Evolutionary conservation across 352 stramenopile genomes (phyloP).

Genomic region (Thraustochytrium striatum): DNA sequence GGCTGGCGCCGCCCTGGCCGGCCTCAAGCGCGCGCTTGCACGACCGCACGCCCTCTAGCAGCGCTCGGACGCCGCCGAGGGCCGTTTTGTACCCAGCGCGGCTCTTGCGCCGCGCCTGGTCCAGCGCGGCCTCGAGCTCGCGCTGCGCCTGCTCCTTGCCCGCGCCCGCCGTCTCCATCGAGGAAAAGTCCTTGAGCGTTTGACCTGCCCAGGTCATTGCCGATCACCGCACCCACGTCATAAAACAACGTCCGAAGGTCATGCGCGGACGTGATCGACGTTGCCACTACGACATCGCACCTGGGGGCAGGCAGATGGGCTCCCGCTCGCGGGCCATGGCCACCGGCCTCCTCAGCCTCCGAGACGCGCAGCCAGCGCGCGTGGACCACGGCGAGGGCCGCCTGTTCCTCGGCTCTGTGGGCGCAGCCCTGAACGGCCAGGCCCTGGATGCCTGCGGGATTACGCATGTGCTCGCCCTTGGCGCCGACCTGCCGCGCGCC

Average conservation of each 20-base stretch:
- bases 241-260: too few relatives aligned
- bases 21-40: neutral
- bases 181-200: too few relatives aligned
- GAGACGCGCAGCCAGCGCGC: neutral
- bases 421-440: neutral
- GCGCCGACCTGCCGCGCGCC: neutral
- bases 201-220: too few relatives aligned
- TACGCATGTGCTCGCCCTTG: constrained; percentile 20
- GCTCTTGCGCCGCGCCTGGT: too few relatives aligned
- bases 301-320: neutral
- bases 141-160: too few relatives aligned
- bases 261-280: too few relatives aligned
- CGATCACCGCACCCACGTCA: too few relatives aligned
- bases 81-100: too few relatives aligned
- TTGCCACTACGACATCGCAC: too few relatives aligned
- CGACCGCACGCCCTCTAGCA: neutral
- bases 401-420: constrained; percentile 19
- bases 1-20: neutral
- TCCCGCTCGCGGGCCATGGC: neutral
- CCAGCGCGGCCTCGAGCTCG: too few relatives aligned
- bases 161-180: too few relatives aligned
- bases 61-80: too few relatives aligned
- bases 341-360: neutral
- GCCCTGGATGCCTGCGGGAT: neutral
- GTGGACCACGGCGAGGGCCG: neutral